A percentile compares a stretch with the other conserved stretches of the same genome.
phyloP scores from a whole-genome alignment of 140 eudicot genomes.

The Bidens hawaiensis region DNA sequence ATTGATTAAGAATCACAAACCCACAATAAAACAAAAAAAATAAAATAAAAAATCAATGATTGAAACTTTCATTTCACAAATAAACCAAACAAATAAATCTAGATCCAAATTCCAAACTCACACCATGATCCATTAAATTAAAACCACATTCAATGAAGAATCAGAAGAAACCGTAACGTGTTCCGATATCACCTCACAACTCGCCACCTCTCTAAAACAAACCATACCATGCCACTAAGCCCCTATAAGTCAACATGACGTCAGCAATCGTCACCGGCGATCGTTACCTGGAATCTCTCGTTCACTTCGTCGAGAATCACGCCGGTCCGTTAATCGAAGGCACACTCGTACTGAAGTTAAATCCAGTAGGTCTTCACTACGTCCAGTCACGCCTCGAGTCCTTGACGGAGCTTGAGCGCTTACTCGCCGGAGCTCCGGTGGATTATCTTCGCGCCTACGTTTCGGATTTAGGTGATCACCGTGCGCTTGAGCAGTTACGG shows the following conservation, averaged over 20 bases:
- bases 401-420: conserved; percentile 60
- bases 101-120: no score
- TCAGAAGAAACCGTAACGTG: background rate
- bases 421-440: conserved; percentile 78
- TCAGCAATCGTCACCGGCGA: background rate
- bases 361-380: conserved; percentile 80
- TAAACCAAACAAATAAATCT: no score
- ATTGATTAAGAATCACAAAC: no score
- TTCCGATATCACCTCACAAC: background rate
- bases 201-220: no score
- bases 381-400: conserved; percentile 89
- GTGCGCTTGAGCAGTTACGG: conserved; percentile 88
- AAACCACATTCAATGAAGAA: background rate
- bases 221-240: background rate
- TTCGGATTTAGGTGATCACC: conserved; percentile 92
- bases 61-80: no score
- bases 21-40: no score
- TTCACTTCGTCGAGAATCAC: background rate
- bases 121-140: no score
- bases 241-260: background rate
- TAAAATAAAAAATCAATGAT: no score
- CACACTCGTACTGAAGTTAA: conserved; percentile 43
- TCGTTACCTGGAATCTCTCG: background rate
- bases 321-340: background rate
- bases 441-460: conserved; percentile 87